Percentiles rank a stretch among this genome's conserved stretches.
phyloP scores from a whole-genome alignment of 2,329 filamentous ascomycete species.

The Penicillium corylophilum region DNA sequence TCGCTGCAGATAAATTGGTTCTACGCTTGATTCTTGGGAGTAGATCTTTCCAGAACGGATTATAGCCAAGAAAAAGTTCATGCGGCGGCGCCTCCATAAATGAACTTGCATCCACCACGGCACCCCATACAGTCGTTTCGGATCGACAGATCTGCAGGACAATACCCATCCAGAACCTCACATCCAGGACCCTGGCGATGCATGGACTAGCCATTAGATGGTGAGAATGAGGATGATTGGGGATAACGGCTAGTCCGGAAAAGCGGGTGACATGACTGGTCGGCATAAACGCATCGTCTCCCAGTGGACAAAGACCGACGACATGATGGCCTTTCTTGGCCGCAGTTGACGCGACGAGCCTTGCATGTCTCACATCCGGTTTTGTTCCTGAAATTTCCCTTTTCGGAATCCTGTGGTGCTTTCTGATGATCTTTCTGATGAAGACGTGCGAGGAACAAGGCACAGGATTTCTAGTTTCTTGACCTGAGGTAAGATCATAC shows the following conservation, averaged over 20 bases:
- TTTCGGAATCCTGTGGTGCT: neutral
- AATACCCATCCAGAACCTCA: neutral
- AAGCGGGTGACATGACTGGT: neutral
- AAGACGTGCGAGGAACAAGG: neutral
- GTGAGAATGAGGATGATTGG: neutral
- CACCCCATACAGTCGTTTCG: slow-evolving; percentile 4
- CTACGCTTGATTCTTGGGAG: neutral
- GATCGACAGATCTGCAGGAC: slow-evolving; percentile 15
- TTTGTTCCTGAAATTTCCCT: neutral
- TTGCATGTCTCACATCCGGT: slow-evolving; percentile 1
- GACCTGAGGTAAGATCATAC: neutral
- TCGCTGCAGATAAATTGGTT: neutral
- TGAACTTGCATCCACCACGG: neutral
- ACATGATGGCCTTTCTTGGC: slow-evolving; percentile 15
- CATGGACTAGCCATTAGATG: neutral
- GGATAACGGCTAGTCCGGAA: neutral
- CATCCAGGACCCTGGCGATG: slow-evolving; percentile 9
- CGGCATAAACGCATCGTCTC: slow-evolving; percentile 11
- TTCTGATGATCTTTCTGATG: neutral
- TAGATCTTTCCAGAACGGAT: neutral
- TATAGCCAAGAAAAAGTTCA: no score
- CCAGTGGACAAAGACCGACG: slow-evolving; percentile 7
- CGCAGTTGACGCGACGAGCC: slow-evolving; percentile 17
- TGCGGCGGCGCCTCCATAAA: neutral
- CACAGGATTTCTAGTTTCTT: neutral